Evolutionary conservation across 768 basidiomycete genomes (phyloP), one percentile per base, ranked within the genome.

Genomic region (Mycena galericulata): DNA sequence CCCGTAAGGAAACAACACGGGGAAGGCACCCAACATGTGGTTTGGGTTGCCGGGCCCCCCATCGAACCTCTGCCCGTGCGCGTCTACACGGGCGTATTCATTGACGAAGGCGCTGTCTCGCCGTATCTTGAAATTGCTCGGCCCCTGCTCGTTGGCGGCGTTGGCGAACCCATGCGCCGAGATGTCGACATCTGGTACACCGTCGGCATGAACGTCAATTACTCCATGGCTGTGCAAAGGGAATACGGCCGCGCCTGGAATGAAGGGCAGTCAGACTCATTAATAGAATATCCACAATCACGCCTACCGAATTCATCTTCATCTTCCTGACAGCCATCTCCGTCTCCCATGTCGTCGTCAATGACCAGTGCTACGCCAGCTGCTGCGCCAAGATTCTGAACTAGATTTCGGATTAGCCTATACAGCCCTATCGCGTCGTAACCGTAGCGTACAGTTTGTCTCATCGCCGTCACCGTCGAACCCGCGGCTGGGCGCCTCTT

Each of bases 1-100:
- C 0, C 79, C 81, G 72, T 80, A 83, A 2, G 81, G 80, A 62
- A 79, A 82, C n/a, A n/a, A n/a, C n/a, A n/a, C n/a, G n/a, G n/a
- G n/a, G n/a, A n/a, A n/a, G n/a, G n/a, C n/a, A n/a, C 75, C 77
- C 10, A 78, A 66, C 0, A 79, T 50, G 53, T 78, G 78, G 55
- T 79, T 79, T 0, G 75, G 71, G 46, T 78, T 69, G n/a, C 69
- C 62, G 0, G 73, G 63, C 18, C 74, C 76, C 1, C 76, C 78
- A 24, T 75, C 69, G 20, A 49, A 71, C n/a, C 71, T 18, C 20
- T 36, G 24, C 6, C 73, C 69, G 1, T 60, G 24, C 1, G 30
- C 43, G 30, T 75, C 68, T 0, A 27, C 8, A 29, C 72, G 24
- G 0, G 75, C 41, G 41, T 77, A 81, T 58, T 82, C 80, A 45